These are phyloP conservation scores for Xylaria grammica DNA, from an alignment of 495 filamentous ascomycete species.

Conservation along the genomic window DNA sequence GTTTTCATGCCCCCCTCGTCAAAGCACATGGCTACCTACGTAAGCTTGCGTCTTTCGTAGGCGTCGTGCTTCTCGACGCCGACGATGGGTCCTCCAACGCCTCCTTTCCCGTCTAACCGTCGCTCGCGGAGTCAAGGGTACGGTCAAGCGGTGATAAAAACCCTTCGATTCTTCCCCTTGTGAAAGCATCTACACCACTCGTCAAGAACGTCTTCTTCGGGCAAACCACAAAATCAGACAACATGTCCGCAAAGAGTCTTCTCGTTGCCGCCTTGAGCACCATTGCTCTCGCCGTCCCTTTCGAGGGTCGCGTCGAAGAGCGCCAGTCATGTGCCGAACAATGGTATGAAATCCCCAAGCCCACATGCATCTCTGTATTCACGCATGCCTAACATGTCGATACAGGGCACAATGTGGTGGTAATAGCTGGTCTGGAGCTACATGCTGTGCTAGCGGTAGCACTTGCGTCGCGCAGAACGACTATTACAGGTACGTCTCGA, in stretches of 20 bases:
- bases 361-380: neutral
- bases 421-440: slow-evolving; percentile 50
- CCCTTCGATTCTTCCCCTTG: neutral
- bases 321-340: slow-evolving; percentile 42
- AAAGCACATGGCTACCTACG: slow-evolving; percentile 4
- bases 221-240: slow-evolving; percentile 6
- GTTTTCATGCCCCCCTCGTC: neutral
- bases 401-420: slow-evolving; percentile 59
- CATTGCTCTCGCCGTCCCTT: slow-evolving; percentile 44
- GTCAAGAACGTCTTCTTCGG: slow-evolving; percentile 10
- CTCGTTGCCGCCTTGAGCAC: slow-evolving; percentile 39
- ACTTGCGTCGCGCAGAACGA: slow-evolving; percentile 49
- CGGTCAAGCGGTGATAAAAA: slow-evolving; percentile 20
- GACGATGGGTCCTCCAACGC: neutral
- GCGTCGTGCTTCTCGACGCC: neutral
- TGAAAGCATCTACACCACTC: slow-evolving; percentile 3
- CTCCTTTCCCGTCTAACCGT: slow-evolving; percentile 30
- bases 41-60: neutral
- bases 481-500: slow-evolving; percentile 43
- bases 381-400: slow-evolving; percentile 8
- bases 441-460: slow-evolving; percentile 51
- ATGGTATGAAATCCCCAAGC: slow-evolving; percentile 35
- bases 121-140: neutral
- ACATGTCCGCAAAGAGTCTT: slow-evolving; percentile 35
- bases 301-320: slow-evolving; percentile 40